These are phyloP conservation scores for Aspergillus cristatus DNA, from an alignment of 495 filamentous ascomycete genomes.

Conservation along the genomic window DNA sequence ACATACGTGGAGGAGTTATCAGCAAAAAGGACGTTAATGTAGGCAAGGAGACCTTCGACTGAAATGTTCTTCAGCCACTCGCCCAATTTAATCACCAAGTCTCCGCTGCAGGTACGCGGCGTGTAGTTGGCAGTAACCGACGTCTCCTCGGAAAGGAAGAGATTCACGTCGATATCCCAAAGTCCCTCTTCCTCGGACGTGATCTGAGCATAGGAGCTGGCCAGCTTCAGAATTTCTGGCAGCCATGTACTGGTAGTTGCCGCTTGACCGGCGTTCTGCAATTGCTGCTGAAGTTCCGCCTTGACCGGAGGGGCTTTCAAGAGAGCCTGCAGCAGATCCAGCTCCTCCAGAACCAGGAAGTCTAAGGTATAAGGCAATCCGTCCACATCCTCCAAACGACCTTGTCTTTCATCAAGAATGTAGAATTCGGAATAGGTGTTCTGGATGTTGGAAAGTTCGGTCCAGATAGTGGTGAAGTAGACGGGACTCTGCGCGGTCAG, in stretches of 20 bases:
- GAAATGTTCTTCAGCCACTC: constrained; percentile 71
- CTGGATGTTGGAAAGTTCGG: constrained; percentile 65
- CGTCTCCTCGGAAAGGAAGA: constrained; percentile 91
- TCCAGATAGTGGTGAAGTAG: constrained; percentile 80
- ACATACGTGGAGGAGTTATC: constrained; percentile 45
- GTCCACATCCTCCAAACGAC: constrained; percentile 82
- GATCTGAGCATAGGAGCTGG: constrained; percentile 84
- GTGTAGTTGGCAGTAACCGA: constrained; percentile 96
- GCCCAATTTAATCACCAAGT: constrained; percentile 83
- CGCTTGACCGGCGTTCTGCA: constrained; percentile 49
- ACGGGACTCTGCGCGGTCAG: constrained; percentile 67
- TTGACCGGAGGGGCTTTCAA: constrained; percentile 76
- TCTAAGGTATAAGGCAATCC: constrained; percentile 92
- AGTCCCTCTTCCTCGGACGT: constrained; percentile 85
- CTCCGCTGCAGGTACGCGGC: constrained; percentile 81
- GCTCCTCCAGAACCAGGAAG: constrained; percentile 81
- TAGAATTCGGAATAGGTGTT: constrained; percentile 69
- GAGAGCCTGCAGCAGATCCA: constrained; percentile 86
- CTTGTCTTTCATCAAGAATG: constrained; percentile 74
- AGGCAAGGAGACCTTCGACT: constrained; percentile 62
- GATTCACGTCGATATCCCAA: constrained; percentile 93
- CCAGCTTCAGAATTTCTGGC: constrained; percentile 69
- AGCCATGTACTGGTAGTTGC: constrained; percentile 57
- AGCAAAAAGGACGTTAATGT: constrained; percentile 60
- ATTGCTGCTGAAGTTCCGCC: constrained; percentile 67